Evolutionary conservation across 352 stramenopile species (phyloP).

Genomic region (Ophiocytium majus): DNA sequence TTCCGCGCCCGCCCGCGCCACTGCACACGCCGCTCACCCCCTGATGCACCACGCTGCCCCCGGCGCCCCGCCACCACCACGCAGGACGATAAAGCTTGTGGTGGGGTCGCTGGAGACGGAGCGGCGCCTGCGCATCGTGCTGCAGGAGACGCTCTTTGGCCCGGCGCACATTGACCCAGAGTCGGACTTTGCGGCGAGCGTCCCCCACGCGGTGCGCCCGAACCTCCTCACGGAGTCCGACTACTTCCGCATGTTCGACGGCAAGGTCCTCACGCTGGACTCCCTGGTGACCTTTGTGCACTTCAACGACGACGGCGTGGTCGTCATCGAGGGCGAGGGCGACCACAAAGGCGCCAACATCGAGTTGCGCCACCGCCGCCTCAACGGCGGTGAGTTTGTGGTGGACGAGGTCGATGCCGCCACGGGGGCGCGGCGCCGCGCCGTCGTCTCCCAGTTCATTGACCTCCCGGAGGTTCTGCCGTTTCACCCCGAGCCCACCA

Average conservation of each 20-base stretch:
- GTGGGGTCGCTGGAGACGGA: constrained; percentile 73
- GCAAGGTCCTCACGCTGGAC: constrained; percentile 78
- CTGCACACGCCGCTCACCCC: no score
- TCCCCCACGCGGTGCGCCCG: constrained; percentile 64
- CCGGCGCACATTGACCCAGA: constrained; percentile 69
- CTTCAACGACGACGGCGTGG: constrained; percentile 71
- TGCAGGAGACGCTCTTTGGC: constrained; percentile 81
- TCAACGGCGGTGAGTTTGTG: constrained; percentile 70
- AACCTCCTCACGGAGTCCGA: constrained; percentile 75
- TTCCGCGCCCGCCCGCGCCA: no score
- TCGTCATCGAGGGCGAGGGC: constrained; percentile 64
- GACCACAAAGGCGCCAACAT: not conserved
- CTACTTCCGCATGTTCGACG: constrained; percentile 82
- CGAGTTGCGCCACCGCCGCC: constrained; percentile 57
- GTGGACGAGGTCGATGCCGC: constrained; percentile 65
- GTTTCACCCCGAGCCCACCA: constrained; percentile 33
- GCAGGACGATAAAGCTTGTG: constrained; percentile 77
- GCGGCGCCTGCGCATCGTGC: constrained; percentile 73
- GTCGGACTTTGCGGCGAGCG: constrained; percentile 70
- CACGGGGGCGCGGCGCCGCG: constrained; percentile 56
- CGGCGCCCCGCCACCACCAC: constrained; percentile 64
- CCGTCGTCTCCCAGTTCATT: constrained; percentile 24
- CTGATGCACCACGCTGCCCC: no score
- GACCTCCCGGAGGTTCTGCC: constrained; percentile 26
- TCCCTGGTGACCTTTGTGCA: constrained; percentile 80